Evolutionary conservation across 192 early-diverging fungal genomes (phyloP).

Genomic region (Coemansia sp.): DNA sequence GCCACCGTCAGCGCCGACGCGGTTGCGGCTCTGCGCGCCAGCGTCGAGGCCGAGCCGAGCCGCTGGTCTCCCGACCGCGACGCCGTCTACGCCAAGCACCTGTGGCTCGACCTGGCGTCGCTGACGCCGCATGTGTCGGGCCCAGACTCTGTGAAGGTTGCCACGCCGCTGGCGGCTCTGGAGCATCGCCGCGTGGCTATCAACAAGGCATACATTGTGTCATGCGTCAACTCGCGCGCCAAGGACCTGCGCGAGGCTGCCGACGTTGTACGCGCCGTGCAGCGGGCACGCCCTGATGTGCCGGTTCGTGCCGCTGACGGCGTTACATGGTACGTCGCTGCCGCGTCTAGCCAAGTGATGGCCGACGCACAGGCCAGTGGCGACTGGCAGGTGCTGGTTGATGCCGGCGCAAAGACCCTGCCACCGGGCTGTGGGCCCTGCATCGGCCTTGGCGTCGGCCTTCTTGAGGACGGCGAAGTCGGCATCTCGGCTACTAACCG

Average conservation of each 20-base stretch:
- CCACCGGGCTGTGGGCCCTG: constrained; percentile 98
- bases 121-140: constrained; percentile 89
- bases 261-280: constrained; percentile 59
- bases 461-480: constrained; percentile 94
- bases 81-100: constrained; percentile 79
- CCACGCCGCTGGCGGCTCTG: constrained; percentile 73
- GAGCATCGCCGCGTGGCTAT: constrained; percentile 75
- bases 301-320: constrained; percentile 36
- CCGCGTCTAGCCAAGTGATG: constrained; percentile 91
- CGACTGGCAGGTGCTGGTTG: constrained; percentile 82
- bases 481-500: constrained; percentile 99
- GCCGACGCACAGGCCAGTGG: constrained; percentile 78
- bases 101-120: constrained; percentile 85
- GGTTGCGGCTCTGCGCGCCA: constrained; percentile 49
- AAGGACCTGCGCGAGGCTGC: constrained; percentile 89
- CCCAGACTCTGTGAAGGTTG: constrained; percentile 95
- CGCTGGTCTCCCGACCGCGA: constrained; percentile 52
- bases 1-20: constrained; percentile 47
- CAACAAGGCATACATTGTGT: constrained; percentile 96
- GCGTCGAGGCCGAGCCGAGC: constrained; percentile 28
- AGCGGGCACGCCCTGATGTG: constrained; percentile 23
- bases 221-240: constrained; percentile 93
- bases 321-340: constrained; percentile 95
- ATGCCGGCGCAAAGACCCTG: constrained; percentile 85
- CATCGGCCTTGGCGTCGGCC: constrained; percentile 87